phyloP scores from a whole-genome alignment of 202 grass and related monocot genomes.

The Setaria italica region DNA sequence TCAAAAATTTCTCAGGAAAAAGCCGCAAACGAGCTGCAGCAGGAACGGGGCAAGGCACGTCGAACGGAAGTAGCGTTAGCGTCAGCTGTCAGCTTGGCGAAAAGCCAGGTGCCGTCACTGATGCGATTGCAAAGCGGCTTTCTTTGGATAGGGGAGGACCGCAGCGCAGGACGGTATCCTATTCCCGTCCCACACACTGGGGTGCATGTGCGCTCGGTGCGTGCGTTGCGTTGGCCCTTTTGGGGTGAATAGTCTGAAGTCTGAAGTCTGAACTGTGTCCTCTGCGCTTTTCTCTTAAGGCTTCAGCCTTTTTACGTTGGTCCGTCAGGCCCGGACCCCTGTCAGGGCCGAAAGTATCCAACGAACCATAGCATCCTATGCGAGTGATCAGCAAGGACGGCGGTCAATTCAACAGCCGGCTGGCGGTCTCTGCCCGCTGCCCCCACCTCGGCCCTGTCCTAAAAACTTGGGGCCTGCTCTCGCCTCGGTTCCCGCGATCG shows the following conservation, averaged over 20 bases:
- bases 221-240: background rate
- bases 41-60: background rate
- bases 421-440: background rate
- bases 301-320: background rate
- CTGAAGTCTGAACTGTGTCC: background rate
- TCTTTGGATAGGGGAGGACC: background rate
- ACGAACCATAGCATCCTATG: conserved; percentile 41
- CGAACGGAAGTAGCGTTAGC: background rate
- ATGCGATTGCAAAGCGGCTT: conserved; percentile 25
- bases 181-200: background rate
- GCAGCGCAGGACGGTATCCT: background rate
- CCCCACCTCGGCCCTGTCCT: background rate
- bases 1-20: background rate
- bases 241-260: background rate
- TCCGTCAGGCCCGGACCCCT: background rate
- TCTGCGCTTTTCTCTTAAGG: background rate
- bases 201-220: conserved; percentile 16
- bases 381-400: background rate
- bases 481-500: too few species aligned
- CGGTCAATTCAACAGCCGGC: background rate
- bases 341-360: conserved; percentile 49
- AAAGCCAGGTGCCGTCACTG: background rate
- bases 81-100: background rate
- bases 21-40: background rate
- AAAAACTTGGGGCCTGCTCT: background rate